These are phyloP conservation scores for Leishmania gerbilli DNA, from an alignment of 208 protist species.

Conservation along the genomic window DNA sequence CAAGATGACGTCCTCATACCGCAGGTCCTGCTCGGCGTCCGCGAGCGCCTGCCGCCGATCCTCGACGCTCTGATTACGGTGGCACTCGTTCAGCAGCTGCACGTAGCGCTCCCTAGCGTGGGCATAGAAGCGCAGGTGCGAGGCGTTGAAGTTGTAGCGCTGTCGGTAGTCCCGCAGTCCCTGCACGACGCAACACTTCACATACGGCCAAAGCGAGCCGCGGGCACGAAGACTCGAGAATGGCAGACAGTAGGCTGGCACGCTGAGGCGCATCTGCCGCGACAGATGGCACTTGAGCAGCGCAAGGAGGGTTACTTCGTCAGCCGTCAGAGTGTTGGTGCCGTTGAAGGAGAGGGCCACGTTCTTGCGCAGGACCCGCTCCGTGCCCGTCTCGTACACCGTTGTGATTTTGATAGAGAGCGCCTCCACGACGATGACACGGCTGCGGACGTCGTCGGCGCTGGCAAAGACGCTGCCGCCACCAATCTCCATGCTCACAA, in stretches of 20 bases:
- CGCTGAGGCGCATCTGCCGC: constrained; percentile 35
- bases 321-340: constrained; percentile 31
- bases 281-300: constrained; percentile 57
- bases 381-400: constrained; percentile 41
- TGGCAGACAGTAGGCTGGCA: constrained; percentile 64
- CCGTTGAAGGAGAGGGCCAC: constrained; percentile 42
- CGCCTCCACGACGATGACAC: constrained; percentile 36
- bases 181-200: constrained; percentile 46
- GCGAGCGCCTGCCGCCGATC: constrained; percentile 50
- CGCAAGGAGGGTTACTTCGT: constrained; percentile 50
- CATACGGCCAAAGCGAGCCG: constrained; percentile 68
- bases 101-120: constrained; percentile 68
- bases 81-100: constrained; percentile 66
- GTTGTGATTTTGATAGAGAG: constrained; percentile 49
- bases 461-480: constrained; percentile 28
- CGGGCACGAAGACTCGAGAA: constrained; percentile 40
- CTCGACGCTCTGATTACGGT: constrained; percentile 46
- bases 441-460: constrained; percentile 13
- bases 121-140: constrained; percentile 71
- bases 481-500: constrained; percentile 37
- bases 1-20: constrained; percentile 73
- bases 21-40: constrained; percentile 71
- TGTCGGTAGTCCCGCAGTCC: constrained; percentile 52
- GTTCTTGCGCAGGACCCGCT: constrained; percentile 58
- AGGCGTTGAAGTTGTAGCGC: constrained; percentile 80